Conservation (phyloP, 2,329 filamentous ascomycete genomes). For the Aspergillus sergii region DNA sequence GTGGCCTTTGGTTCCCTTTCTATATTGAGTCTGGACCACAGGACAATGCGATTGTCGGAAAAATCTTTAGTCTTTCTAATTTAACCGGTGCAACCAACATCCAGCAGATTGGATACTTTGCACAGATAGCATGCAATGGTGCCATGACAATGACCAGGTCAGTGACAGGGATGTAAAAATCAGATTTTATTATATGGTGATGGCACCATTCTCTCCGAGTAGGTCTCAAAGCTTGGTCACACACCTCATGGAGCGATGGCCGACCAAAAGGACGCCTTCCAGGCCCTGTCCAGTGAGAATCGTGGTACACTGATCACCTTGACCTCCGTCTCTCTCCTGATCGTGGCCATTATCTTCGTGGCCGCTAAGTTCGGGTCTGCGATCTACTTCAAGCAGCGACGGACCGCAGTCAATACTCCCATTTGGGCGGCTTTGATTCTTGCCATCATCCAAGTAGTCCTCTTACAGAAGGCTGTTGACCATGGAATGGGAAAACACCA, state of each 20-base stretch:
- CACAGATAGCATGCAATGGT: background rate
- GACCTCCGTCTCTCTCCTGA: constrained; percentile 3
- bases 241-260: background rate
- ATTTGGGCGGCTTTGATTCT: constrained; percentile 17
- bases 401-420: constrained; percentile 5
- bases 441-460: constrained; percentile 15
- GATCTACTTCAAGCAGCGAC: constrained; percentile 19
- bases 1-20: background rate
- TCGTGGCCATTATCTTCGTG: constrained; percentile 19
- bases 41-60: background rate
- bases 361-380: constrained; percentile 16
- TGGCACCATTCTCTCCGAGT: background rate
- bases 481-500: constrained; percentile 20
- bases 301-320: background rate
- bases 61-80: background rate
- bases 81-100: background rate
- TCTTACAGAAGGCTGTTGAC: constrained; percentile 17
- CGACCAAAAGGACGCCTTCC: background rate
- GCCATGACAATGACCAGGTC: background rate
- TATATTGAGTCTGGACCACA: background rate
- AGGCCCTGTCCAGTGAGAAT: background rate
- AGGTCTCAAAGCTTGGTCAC: background rate
- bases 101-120: background rate
- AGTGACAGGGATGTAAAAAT: background rate
- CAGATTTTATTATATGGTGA: background rate